Evolutionary conservation across 2,329 filamentous ascomycete species (phyloP).

Genomic region (Plectosphaerella cucumerina): DNA sequence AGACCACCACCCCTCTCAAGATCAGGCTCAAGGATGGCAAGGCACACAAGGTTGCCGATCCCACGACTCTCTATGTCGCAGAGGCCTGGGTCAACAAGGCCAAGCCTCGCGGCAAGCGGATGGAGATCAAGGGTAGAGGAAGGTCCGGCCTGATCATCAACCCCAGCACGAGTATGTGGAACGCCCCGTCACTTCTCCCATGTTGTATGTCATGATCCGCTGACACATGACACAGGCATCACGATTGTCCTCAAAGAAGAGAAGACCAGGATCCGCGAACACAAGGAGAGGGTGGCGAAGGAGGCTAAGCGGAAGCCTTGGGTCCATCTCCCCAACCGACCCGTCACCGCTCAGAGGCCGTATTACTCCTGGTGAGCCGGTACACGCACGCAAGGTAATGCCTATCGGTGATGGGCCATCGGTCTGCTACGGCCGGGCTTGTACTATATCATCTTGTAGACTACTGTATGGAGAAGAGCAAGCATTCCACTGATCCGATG

Average conservation of each 20-base stretch:
- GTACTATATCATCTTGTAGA: slow-evolving; percentile 2
- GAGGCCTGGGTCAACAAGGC: slow-evolving; percentile 90
- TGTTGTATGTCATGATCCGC: slow-evolving; percentile 6
- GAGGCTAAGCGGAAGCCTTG: slow-evolving; percentile 73
- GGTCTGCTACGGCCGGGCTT: background rate
- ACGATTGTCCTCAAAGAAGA: slow-evolving; percentile 89
- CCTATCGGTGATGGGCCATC: background rate
- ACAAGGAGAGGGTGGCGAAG: slow-evolving; percentile 74
- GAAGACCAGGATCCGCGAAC: slow-evolving; percentile 77
- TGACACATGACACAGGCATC: slow-evolving; percentile 49
- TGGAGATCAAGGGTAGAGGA: slow-evolving; percentile 74
- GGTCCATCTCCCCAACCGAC: slow-evolving; percentile 83
- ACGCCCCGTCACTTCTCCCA: background rate
- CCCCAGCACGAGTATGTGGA: slow-evolving; percentile 68
- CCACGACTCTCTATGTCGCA: slow-evolving; percentile 82
- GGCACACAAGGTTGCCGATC: slow-evolving; percentile 66
- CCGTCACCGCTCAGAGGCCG: slow-evolving; percentile 77
- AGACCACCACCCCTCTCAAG: slow-evolving; percentile 31
- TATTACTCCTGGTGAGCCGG: slow-evolving; percentile 80
- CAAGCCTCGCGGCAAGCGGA: slow-evolving; percentile 48
- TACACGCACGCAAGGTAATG: background rate
- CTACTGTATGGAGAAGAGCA: background rate
- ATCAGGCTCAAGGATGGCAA: slow-evolving; percentile 74
- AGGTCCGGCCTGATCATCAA: slow-evolving; percentile 62
- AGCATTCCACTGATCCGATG: background rate